Evolutionary conservation across 2,329 filamentous ascomycete genomes (phyloP).

Genomic region (Zymoseptoria ardabiliae): DNA sequence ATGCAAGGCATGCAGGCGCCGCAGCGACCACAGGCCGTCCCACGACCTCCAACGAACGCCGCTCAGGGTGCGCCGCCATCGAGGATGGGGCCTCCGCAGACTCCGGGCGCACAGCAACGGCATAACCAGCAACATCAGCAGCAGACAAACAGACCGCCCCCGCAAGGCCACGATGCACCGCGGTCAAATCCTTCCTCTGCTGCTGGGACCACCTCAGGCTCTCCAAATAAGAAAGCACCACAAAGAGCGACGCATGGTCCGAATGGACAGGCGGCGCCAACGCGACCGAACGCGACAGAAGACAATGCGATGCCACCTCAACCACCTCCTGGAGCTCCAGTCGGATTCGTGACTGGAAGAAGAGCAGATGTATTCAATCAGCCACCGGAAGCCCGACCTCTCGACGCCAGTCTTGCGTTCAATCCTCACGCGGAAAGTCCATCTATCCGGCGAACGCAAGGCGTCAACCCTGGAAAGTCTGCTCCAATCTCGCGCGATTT

Average conservation of each 20-base stretch:
- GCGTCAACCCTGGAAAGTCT: conserved; percentile 72
- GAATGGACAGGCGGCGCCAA: conserved; percentile 2
- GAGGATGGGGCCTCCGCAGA: conserved; percentile 23
- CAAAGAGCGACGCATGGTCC: conserved; percentile 9
- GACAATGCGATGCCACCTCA: conserved; percentile 12
- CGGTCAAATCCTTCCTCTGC: conserved; percentile 28
- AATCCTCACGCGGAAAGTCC: conserved; percentile 51
- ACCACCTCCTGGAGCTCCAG: conserved; percentile 28
- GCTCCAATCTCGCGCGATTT: conserved; percentile 56
- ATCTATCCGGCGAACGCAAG: conserved; percentile 81
- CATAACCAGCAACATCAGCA: conserved; percentile 15
- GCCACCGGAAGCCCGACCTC: conserved; percentile 26
- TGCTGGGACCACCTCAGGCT: conserved; percentile 17
- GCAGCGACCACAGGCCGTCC: conserved; percentile 18
- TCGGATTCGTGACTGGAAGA: conserved; percentile 42
- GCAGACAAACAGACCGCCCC: conserved; percentile 5
- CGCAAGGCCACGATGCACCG: conserved; percentile 15
- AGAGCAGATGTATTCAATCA: conserved; percentile 36
- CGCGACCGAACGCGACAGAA: conserved; percentile 9
- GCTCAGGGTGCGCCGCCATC: conserved; percentile 13
- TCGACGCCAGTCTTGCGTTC: conserved; percentile 32
- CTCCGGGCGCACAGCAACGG: conserved; percentile 23
- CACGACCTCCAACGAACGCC: conserved; percentile 15
- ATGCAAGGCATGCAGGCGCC: conserved; percentile 17
- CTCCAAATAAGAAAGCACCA: conserved; percentile 24